Evolutionary conservation across 2,329 filamentous ascomycete species (phyloP).

Genomic region (Aureobasidium pullulans): DNA sequence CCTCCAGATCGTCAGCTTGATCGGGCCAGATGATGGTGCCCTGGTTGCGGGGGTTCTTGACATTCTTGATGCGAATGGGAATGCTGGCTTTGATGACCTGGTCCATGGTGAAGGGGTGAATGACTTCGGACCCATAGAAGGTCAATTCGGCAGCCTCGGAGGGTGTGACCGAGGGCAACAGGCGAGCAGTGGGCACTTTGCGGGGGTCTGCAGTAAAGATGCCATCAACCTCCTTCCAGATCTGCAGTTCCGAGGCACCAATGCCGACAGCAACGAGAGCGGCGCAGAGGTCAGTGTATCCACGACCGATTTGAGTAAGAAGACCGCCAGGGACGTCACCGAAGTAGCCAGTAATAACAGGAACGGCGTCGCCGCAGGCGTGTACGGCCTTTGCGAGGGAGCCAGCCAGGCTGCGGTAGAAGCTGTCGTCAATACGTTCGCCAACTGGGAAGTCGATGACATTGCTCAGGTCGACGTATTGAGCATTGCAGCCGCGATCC

Average conservation of each 20-base stretch:
- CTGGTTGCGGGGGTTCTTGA: conserved; percentile 73
- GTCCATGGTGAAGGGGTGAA: conserved; percentile 98
- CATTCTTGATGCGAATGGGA: conserved; percentile 84
- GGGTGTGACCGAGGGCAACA: conserved; percentile 84
- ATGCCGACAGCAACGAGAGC: conserved; percentile 84
- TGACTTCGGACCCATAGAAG: conserved; percentile 70
- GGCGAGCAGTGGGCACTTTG: conserved; percentile 84
- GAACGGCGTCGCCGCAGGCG: conserved; percentile 37
- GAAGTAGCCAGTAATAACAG: conserved; percentile 76
- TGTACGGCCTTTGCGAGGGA: conserved; percentile 36
- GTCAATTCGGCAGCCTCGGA: conserved; percentile 94
- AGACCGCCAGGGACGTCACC: conserved; percentile 86
- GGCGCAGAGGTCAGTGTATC: conserved; percentile 94
- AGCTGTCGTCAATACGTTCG: conserved; percentile 39
- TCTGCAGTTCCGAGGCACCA: conserved; percentile 81
- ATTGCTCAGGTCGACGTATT: conserved; percentile 85
- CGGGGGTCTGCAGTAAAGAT: conserved; percentile 83
- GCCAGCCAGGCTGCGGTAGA: conserved; percentile 37
- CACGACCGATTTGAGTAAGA: conserved; percentile 84
- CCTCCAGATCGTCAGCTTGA: conserved; percentile 46
- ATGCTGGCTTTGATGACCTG: conserved; percentile 73
- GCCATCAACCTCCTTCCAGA: conserved; percentile 98
- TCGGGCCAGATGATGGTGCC: conserved; percentile 83
- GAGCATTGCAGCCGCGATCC: conserved; percentile 72
- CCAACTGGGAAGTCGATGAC: conserved; percentile 56